Conservation (phyloP, 176 grass and related monocot species). For the Areca catechu region DNA sequence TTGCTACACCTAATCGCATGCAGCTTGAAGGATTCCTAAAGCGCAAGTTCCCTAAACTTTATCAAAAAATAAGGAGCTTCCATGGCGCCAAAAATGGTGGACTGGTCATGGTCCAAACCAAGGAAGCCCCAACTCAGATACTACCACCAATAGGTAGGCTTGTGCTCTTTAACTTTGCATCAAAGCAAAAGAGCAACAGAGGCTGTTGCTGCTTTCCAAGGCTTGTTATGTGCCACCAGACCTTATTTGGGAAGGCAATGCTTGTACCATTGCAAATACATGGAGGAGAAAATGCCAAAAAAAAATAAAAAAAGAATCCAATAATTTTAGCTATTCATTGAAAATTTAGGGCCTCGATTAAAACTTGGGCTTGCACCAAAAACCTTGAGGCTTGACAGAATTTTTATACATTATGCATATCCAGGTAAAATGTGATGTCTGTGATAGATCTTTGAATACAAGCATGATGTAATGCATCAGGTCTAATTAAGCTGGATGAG, state of each 20-base stretch:
- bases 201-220: slow-evolving; percentile 23
- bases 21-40: slow-evolving; percentile 43
- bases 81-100: slow-evolving; percentile 17
- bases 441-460: no score
- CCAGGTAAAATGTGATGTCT: no score
- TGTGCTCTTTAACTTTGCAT: slow-evolving; percentile 39
- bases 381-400: no score
- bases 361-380: no score
- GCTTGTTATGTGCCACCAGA: not conserved
- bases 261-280: no score
- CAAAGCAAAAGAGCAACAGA: slow-evolving; percentile 27
- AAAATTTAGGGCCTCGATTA: no score
- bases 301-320: no score
- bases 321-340: no score
- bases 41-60: slow-evolving; percentile 37
- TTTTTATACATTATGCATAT: no score
- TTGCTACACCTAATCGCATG: slow-evolving; percentile 31
- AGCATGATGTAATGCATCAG: no score
- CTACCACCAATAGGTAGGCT: slow-evolving; percentile 12
- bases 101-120: slow-evolving; percentile 36
- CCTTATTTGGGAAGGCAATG: slow-evolving; percentile 4
- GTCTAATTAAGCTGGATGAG: no score
- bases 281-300: no score
- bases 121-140: slow-evolving; percentile 18
- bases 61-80: slow-evolving; percentile 27